Evolutionary conservation across 768 basidiomycete genomes (phyloP), one percentile per base, ranked within the genome.

Genomic region (Boletus barrowsii): DNA sequence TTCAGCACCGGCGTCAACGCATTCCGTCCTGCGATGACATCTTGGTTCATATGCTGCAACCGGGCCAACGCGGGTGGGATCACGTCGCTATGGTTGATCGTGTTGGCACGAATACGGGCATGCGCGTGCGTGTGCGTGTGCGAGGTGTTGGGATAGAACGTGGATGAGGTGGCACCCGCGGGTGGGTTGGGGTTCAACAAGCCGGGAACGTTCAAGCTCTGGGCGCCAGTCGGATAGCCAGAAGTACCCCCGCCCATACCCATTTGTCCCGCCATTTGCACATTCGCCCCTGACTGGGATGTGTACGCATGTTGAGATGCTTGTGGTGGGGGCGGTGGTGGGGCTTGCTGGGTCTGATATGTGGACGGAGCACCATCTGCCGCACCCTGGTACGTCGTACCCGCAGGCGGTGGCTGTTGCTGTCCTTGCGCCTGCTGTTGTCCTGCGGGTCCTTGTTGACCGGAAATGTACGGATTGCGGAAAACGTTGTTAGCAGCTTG

Each of bases 51-150:
- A 29, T 93, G 91, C 51, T 91, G 88, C 58, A 95, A 72, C 33
- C 92, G 81, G 22, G 93, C 93, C 24, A 99, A 77, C 39, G 96
- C 95, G 20, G 96, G 92, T 29, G 97, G 97, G n/a, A 99, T 84
- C 49, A 83, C 80, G 62, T 97, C 93, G 63, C 80, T 82, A 61
- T 83, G 81, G 68, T 93, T 92, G 73, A 96, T 90, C 32, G 96
- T 98, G 70, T 94, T 96, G 9, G 94, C 90, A 37, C 96, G 81
- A 11, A 82, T 84, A 14, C 93, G 82, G 22, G 86, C 72, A 59
- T 76, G 79, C 29, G 42, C 30, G 59, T 76, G 79, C 30, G 49
- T 7, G 29, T 62, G 63, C 15, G 54, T 8, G 45, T 62, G 61
- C 3, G 55, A 41, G 17, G 68, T 47, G 29, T 62, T 64, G 42